These are phyloP conservation scores for Pseudocercospora ulei DNA, from an alignment of 2,329 filamentous ascomycete species.

Conservation along the genomic window DNA sequence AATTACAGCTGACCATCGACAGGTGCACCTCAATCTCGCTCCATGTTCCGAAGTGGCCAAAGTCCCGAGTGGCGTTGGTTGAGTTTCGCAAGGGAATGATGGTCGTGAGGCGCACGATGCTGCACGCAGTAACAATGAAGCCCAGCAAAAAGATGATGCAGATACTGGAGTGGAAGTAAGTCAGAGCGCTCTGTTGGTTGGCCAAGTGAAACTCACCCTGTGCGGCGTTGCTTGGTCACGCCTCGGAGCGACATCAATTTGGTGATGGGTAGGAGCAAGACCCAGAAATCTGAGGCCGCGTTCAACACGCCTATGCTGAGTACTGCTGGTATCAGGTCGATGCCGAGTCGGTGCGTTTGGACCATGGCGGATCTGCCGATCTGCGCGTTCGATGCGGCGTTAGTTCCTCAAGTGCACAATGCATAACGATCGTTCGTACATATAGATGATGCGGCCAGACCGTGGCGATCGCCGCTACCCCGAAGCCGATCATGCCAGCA, in stretches of 20 bases:
- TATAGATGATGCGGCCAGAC: conserved; percentile 16
- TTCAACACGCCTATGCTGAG: conserved; percentile 13
- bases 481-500: conserved; percentile 5
- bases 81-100: conserved; percentile 14
- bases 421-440: not conserved
- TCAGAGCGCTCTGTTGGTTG: not conserved
- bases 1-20: conserved; percentile 13
- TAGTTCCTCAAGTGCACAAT: not conserved
- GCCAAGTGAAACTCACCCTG: conserved; percentile 12
- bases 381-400: not conserved
- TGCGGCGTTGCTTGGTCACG: conserved; percentile 9
- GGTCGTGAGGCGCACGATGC: conserved; percentile 13
- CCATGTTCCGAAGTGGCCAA: conserved; percentile 13
- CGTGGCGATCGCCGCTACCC: conserved; percentile 6
- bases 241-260: conserved; percentile 14
- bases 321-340: conserved; percentile 8
- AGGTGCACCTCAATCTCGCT: conserved; percentile 14
- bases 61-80: conserved; percentile 15
- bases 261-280: conserved; percentile 15
- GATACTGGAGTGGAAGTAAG: conserved; percentile 4
- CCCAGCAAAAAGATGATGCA: conserved; percentile 15
- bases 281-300: conserved; percentile 13
- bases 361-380: conserved; percentile 11
- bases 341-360: conserved; percentile 4
- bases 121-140: conserved; percentile 15